Conservation (phyloP, 768 basidiomycete genomes). For the Calocera cornea region DNA sequence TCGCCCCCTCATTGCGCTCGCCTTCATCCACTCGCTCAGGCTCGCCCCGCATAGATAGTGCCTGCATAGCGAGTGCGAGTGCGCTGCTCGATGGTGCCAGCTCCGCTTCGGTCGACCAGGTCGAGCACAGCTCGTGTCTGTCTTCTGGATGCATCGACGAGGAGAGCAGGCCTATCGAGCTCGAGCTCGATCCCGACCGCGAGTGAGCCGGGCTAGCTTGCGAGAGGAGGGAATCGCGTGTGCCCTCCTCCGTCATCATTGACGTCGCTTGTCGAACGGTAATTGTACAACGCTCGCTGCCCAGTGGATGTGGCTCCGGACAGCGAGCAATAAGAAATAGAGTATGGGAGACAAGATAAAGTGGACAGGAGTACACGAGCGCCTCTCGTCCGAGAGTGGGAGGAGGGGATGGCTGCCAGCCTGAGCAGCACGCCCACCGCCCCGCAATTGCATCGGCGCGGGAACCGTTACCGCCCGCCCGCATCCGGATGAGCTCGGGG, state of each 20-base stretch:
- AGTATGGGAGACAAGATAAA: not conserved
- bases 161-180: not conserved
- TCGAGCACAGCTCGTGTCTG: constrained; percentile 5
- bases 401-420: constrained; percentile 2
- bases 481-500: not conserved
- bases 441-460: not conserved
- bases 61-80: not conserved
- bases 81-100: not conserved
- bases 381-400: not conserved
- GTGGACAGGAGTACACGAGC: not conserved
- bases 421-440: not conserved
- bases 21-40: not conserved
- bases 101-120: constrained; percentile 2
- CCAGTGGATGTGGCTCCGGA: not conserved
- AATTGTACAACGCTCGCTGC: constrained; percentile 1
- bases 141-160: not conserved
- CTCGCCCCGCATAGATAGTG: not conserved
- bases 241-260: not conserved
- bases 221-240: not conserved
- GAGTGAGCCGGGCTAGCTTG: not conserved
- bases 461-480: not conserved
- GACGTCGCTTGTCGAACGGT: not conserved
- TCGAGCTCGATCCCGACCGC: not conserved
- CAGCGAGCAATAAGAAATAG: not conserved
- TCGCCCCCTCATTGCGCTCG: not conserved